Base-by-base conservation (phyloP, 2,329 filamentous ascomycete species). In the Camillea tinctor region DNA sequence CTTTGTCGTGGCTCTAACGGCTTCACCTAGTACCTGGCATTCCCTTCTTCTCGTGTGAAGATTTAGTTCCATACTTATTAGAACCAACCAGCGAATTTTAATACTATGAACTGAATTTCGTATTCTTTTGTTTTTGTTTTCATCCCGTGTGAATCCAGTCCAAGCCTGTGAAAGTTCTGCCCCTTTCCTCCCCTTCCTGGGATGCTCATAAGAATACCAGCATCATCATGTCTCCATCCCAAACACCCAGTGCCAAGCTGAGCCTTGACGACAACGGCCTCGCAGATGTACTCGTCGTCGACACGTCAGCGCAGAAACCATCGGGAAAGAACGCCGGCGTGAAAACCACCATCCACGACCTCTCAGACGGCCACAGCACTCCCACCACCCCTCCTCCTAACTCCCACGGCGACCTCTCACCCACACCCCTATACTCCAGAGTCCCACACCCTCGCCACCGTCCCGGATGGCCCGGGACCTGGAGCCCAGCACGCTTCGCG, bases 301-400 rank as follows among this genome's bases (percentile, higher is more conserved):
- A 52, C 6, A 17, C 51, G 8, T 54, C 21, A 13, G 11, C 36
- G 3, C 36, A 26, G 57, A 9, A 30, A 11, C 8, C 20, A 26
- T 26, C 40, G 9, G 51, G 20, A 11, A 60, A 48, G 20, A 50
- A 53, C n/a, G 48, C 22, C 54, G 59, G 59, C 19, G 26, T 50
- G 48, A 56, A 51, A n/a, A 50, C 50, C 20, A 52, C 50, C 21
- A 23, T 44, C 7, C n/a, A 49, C 15, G 24, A 48, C 30, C 64
- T 75, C 4, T 64, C 72, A 4, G 70, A 72, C 22, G 58, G 67
- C 73, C 77, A 53, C 73, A 76, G 5, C 57, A 77, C 1, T 79
- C 81, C 1, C 73, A 75, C 15, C 79, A 78, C 60, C 76, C 79
- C 0, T 69, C 79, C 4, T 78, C 78, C 2, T 76, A 8, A 44